These are phyloP conservation scores for Phytophthora gonapodyides DNA, from an alignment of 352 stramenopile species.

Conservation along the genomic window DNA sequence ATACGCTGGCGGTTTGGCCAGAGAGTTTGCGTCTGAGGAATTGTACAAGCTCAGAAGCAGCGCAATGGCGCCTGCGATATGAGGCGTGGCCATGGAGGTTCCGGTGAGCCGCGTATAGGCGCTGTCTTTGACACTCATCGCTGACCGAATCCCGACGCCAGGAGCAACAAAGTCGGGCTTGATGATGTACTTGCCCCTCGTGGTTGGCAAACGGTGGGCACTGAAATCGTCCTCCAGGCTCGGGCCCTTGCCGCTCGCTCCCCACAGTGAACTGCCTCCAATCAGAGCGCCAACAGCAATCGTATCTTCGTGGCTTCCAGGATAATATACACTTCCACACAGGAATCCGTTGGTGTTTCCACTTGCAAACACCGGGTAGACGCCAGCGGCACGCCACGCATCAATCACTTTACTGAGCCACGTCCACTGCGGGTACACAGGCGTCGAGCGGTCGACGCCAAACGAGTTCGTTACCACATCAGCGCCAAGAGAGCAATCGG, in stretches of 20 bases:
- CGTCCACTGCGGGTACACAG: constrained; percentile 54
- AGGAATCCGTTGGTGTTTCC: constrained; percentile 78
- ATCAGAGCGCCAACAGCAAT: constrained; percentile 70
- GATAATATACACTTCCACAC: constrained; percentile 73
- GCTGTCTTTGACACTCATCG: constrained; percentile 57
- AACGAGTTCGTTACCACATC: constrained; percentile 76
- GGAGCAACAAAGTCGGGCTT: constrained; percentile 81
- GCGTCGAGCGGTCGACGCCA: constrained; percentile 51
- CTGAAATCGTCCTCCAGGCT: constrained; percentile 36
- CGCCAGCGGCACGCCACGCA: constrained; percentile 52
- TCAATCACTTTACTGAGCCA: constrained; percentile 63
- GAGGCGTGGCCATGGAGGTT: constrained; percentile 79
- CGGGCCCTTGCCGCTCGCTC: constrained; percentile 70
- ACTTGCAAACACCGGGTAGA: constrained; percentile 66
- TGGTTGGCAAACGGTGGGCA: constrained; percentile 2
- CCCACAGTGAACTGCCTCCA: constrained; percentile 62
- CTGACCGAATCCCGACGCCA: constrained; percentile 67
- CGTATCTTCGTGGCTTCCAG: constrained; percentile 52
- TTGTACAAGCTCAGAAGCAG: constrained; percentile 53
- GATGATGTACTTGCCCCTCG: constrained; percentile 38
- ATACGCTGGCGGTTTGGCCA: constrained; percentile 22
- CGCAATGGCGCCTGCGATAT: constrained; percentile 63
- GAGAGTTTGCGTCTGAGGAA: constrained; percentile 10
- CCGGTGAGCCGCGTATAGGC: constrained; percentile 69
- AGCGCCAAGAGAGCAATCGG: constrained; percentile 60